Evolutionary conservation across 352 stramenopile genomes (phyloP).

Genomic region (Halophytophthora polymorphica): DNA sequence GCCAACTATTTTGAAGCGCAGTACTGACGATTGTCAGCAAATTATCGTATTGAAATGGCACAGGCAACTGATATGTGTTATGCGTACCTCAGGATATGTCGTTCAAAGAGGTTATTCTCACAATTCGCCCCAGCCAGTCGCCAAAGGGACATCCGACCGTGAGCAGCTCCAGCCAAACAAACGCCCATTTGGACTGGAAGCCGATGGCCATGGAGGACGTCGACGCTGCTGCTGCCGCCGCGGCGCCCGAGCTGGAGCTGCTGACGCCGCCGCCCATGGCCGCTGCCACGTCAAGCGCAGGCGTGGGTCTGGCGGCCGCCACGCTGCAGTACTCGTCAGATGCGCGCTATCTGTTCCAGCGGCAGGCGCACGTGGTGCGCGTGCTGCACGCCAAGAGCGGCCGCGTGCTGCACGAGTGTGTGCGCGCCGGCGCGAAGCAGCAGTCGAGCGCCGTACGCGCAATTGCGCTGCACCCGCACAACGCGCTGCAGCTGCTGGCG

Average conservation of each 20-base stretch:
- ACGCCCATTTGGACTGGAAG: no score
- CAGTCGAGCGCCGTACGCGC: slow-evolving; percentile 32
- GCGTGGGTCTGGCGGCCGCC: slow-evolving; percentile 9
- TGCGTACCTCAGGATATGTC: no score
- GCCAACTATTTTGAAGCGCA: no score
- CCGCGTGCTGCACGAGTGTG: slow-evolving; percentile 71
- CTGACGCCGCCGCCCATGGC: slow-evolving; percentile 22
- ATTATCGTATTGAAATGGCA: no score
- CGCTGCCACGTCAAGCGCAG: neutral
- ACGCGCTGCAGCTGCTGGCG: slow-evolving; percentile 62
- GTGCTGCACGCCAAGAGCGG: slow-evolving; percentile 72
- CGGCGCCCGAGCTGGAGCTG: slow-evolving; percentile 22
- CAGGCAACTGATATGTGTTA: no score
- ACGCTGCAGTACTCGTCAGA: slow-evolving; percentile 62
- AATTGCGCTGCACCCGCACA: slow-evolving; percentile 68
- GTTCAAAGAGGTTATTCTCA: no score
- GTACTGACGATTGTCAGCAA: no score
- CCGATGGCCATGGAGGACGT: no score
- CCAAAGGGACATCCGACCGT: no score
- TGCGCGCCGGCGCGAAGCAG: slow-evolving; percentile 21
- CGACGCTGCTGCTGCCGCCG: neutral
- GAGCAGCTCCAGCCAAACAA: no score
- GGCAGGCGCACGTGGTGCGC: slow-evolving; percentile 66
- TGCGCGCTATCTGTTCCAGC: slow-evolving; percentile 77
- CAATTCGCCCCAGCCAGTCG: no score